Evolutionary conservation across 2,329 filamentous ascomycete genomes (phyloP).

Genomic region (Xylaria sp.): DNA sequence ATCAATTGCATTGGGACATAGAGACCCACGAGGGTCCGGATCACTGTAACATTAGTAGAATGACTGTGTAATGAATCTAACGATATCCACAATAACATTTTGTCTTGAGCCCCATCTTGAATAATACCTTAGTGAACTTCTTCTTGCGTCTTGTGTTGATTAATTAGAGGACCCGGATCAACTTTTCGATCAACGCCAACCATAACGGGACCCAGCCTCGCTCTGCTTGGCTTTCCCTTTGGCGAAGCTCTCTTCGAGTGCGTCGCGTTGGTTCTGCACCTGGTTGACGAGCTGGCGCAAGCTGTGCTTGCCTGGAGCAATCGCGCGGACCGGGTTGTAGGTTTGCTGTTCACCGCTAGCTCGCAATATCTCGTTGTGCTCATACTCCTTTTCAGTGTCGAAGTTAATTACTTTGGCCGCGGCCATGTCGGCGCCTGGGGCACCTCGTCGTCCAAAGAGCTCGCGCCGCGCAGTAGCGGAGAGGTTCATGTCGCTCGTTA

Average conservation of each 20-base stretch:
- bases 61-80: constrained; percentile 23
- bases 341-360: constrained; percentile 75
- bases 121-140: constrained; percentile 1
- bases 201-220: constrained; percentile 85
- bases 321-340: constrained; percentile 84
- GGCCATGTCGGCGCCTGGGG: constrained; percentile 51
- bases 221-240: constrained; percentile 80
- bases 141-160: not conserved
- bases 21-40: constrained; percentile 3
- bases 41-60: constrained; percentile 22
- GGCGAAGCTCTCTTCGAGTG: constrained; percentile 91
- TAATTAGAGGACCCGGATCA: not conserved
- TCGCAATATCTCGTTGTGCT: constrained; percentile 81
- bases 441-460: constrained; percentile 76
- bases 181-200: constrained; percentile 66
- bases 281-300: constrained; percentile 88
- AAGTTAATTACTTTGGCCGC: constrained; percentile 80
- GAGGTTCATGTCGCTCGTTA: constrained; percentile 83
- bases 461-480: constrained; percentile 81
- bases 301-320: constrained; percentile 90
- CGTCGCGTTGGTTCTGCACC: constrained; percentile 83
- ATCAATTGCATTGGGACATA: constrained; percentile 18
- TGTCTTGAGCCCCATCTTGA: not conserved
- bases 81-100: constrained; percentile 11
- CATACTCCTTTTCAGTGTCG: constrained; percentile 89